Percentiles rank a stretch among this genome's conserved stretches.
Conservation (phyloP, 2,329 filamentous ascomycete genomes). For the Aciculosporium take region DNA sequence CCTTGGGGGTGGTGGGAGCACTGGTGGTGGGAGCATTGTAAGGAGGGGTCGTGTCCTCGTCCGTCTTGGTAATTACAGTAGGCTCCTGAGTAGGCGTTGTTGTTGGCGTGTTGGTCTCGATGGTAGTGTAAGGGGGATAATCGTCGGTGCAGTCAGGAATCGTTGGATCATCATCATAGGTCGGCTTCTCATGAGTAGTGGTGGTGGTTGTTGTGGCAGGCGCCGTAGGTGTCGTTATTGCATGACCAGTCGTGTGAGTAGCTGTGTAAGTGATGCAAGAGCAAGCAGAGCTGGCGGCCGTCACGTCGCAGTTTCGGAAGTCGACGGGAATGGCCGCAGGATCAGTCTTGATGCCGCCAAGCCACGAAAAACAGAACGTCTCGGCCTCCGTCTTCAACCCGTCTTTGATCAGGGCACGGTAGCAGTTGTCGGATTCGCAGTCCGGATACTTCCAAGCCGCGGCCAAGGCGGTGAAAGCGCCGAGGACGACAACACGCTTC, state of each 20-base stretch:
- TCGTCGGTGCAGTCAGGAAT: neutral
- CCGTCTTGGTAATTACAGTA: too few relatives aligned
- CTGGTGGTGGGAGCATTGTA: slow-evolving; percentile 4
- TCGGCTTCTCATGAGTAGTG: slow-evolving; percentile 5
- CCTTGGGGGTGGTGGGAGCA: slow-evolving; percentile 4
- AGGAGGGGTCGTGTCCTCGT: too few relatives aligned
- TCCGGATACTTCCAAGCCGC: slow-evolving; percentile 17
- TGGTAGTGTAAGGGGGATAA: slow-evolving; percentile 1
- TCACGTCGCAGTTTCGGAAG: slow-evolving; percentile 17
- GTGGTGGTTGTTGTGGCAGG: neutral
- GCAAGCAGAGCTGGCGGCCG: slow-evolving; percentile 20
- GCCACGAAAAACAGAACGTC: slow-evolving; percentile 20
- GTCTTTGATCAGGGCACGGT: slow-evolving; percentile 20
- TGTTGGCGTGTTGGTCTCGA: slow-evolving; percentile 1
- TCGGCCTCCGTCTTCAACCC: slow-evolving; percentile 17
- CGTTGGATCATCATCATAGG: slow-evolving; percentile 3
- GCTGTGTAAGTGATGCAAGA: slow-evolving; percentile 24
- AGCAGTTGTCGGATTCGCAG: slow-evolving; percentile 21
- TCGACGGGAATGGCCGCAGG: slow-evolving; percentile 16
- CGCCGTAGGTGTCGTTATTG: slow-evolving; percentile 3
- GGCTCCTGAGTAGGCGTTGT: neutral
- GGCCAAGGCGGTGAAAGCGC: slow-evolving; percentile 18
- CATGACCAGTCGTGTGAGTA: slow-evolving; percentile 12
- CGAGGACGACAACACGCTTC: slow-evolving; percentile 19
- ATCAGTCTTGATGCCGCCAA: slow-evolving; percentile 16